Base-by-base conservation (phyloP, 2,329 filamentous ascomycete species). In the Colletotrichum spaethianum region DNA sequence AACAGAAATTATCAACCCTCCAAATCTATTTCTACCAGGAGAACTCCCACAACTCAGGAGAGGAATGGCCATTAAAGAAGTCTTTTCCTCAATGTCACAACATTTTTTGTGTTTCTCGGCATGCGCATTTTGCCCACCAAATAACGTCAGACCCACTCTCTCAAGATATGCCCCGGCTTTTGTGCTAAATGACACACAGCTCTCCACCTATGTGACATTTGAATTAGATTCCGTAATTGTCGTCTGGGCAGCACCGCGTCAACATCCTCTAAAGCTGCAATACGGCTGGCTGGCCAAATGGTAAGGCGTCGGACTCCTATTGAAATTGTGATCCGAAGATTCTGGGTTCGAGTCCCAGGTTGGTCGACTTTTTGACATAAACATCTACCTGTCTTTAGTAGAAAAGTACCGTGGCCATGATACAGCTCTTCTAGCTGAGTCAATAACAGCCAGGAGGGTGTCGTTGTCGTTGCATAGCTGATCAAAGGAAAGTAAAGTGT, bases 301-400 rank as follows among this genome's bases (percentile, higher is more conserved):
- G 69, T 72, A 72, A 66, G 64, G 69, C 65, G 65, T 72, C 69
- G 67, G 69, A 67, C 69, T 72, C 69, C 69, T 72, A 72, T 4
- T 11, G 26, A 1, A 11, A 12, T 20, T 14, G 26, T 16, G 31
- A 72, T 67, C 69, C 67, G 69, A 72, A 72, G 69, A 66, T 72
- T 72, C 57, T 72, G 69, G 69, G 69, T 72, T 72, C 69, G 69
- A 72, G 69, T 72, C 69, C 69, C 69, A 69, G 57, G 65, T 72
- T 36, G 69, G 69, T 69, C 69, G 50, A 33, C 2, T 64, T 64
- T 64, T 64, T 64, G 36, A 3, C 26, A 2, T n/a, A 1, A n/a
- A 8, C n/a, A n/a, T 14, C 14, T 16, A 18, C 14, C 16, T 40
- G 4, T 18, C 9, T 16, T 9, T 14, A 16, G 1, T 16, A n/a